These are phyloP conservation scores for Talaromyces marneffei DNA, from an alignment of 2,329 filamentous ascomycete genomes.

Conservation along the genomic window DNA sequence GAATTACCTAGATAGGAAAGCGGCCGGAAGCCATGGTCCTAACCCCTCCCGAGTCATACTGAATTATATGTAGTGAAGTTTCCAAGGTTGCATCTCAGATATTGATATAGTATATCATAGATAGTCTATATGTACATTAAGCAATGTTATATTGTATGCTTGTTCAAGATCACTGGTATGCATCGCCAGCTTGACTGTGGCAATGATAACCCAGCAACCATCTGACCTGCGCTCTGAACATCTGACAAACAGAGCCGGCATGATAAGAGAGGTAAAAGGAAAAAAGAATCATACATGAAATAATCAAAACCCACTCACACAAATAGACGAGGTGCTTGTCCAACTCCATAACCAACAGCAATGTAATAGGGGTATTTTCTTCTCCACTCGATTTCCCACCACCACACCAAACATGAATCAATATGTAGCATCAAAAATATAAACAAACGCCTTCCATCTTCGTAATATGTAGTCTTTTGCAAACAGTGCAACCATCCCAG, in stretches of 20 bases:
- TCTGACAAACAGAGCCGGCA: slow-evolving; percentile 12
- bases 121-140: slow-evolving; percentile 1
- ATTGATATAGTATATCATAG: not conserved
- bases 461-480: slow-evolving; percentile 11
- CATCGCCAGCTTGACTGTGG: not conserved
- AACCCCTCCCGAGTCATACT: no score
- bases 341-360: slow-evolving; percentile 14
- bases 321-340: not conserved
- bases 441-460: slow-evolving; percentile 15
- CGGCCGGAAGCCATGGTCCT: no score
- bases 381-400: slow-evolving; percentile 15
- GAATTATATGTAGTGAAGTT: not conserved
- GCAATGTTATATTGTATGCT: not conserved
- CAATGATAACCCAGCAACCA: not conserved
- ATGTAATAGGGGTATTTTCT: slow-evolving; percentile 19
- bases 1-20: not conserved
- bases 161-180: not conserved
- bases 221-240: slow-evolving; percentile 12
- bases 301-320: slow-evolving; percentile 11
- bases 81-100: not conserved
- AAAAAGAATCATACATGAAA: slow-evolving; percentile 18
- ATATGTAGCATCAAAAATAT: not conserved
- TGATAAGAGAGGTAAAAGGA: slow-evolving; percentile 16
- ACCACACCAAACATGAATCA: slow-evolving; percentile 8
- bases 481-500: slow-evolving; percentile 9